Conservation (phyloP, 176 grass and related monocot genomes). For the Ampelocalamus luodianensis region DNA sequence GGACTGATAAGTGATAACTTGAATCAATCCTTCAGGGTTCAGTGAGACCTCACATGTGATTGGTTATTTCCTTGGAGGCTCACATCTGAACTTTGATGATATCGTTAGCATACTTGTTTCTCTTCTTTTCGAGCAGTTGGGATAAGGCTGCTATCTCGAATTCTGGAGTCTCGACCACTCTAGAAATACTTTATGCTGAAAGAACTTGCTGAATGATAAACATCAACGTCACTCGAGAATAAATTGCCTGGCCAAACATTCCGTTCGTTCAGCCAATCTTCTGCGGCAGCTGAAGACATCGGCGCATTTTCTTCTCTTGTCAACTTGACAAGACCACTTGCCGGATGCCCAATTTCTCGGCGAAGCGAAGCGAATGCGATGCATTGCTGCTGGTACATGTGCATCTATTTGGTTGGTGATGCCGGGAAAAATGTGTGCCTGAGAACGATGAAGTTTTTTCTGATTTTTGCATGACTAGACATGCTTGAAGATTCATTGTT, state of each 20-base stretch:
- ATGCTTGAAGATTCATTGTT: too few relatives aligned
- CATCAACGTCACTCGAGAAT: background rate
- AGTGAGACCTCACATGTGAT: background rate
- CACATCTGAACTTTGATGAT: background rate
- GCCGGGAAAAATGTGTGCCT: too few relatives aligned
- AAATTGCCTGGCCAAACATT: constrained; percentile 35
- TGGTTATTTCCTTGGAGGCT: background rate
- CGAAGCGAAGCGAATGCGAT: constrained; percentile 6
- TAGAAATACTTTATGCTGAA: background rate
- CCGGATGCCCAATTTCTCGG: background rate
- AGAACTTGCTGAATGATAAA: background rate
- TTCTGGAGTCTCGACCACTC: background rate
- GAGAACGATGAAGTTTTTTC: too few relatives aligned
- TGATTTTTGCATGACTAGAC: too few relatives aligned
- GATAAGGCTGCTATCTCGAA: background rate
- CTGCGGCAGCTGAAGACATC: background rate
- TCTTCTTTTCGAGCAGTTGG: background rate
- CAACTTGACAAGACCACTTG: constrained; percentile 8
- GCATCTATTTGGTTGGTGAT: background rate
- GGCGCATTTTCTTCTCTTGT: background rate
- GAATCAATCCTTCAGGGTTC: background rate
- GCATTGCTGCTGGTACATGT: background rate
- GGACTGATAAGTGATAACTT: background rate
- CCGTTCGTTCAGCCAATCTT: constrained; percentile 4
- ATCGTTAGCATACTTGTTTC: background rate